Evolutionary conservation across 257 asterid species (phyloP).

Genomic region (Fraxinus americana): DNA sequence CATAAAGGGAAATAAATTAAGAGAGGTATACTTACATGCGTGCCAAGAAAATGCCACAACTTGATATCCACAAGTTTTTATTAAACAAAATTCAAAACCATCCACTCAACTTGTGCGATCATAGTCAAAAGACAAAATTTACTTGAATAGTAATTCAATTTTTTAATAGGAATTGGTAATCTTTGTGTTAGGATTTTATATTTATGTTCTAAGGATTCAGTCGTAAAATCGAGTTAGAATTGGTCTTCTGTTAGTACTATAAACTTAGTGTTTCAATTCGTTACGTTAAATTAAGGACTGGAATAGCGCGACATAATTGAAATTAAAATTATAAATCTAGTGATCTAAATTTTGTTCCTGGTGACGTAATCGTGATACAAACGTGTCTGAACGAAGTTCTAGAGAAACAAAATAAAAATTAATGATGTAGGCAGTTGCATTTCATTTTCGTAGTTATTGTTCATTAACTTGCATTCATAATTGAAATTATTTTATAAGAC

Average conservation of each 20-base stretch:
- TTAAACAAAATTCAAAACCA: not conserved
- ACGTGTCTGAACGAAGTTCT: too few species aligned
- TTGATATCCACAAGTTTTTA: not conserved
- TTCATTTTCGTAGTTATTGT: not conserved
- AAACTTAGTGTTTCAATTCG: too few species aligned
- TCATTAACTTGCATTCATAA: not conserved
- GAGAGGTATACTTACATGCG: not conserved
- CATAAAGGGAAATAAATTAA: not conserved
- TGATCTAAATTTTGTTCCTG: too few species aligned
- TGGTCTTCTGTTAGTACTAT: too few species aligned
- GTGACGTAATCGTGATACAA: too few species aligned
- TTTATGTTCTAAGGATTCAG: not conserved
- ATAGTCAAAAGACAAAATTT: not conserved
- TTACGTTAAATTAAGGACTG: too few species aligned
- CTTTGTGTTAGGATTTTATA: not conserved
- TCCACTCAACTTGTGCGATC: not conserved
- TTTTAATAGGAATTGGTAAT: not conserved
- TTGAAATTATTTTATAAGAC: not conserved
- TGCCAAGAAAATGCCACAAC: not conserved
- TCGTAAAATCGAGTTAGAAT: too few species aligned
- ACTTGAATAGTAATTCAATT: too few species aligned
- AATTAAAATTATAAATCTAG: too few species aligned
- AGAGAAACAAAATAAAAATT: not conserved
- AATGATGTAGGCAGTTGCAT: not conserved
- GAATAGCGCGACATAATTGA: not conserved